These are phyloP conservation scores for Lepidium aucheri DNA, from an alignment of 345 rosid genomes.

Conservation along the genomic window DNA sequence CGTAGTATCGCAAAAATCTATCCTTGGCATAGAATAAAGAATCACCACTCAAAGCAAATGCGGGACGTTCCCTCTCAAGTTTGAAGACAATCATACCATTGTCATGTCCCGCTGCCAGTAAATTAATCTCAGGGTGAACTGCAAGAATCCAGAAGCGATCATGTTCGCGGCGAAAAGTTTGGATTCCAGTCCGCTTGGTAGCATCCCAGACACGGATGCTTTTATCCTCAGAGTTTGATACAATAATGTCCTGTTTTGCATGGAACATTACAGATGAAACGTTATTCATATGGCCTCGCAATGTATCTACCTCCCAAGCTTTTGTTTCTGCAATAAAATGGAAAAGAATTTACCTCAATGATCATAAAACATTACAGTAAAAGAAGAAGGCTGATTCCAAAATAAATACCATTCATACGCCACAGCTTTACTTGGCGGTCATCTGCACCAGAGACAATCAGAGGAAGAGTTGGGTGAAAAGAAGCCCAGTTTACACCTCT, in stretches of 20 bases:
- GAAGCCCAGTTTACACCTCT: conserved; percentile 99
- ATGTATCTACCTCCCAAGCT: conserved; percentile 99
- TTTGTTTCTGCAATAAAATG: conserved; percentile 67
- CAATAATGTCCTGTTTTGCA: conserved; percentile 90
- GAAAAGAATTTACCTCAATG: neutral
- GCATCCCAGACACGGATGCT: too few relatives aligned
- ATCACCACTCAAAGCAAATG: too few relatives aligned
- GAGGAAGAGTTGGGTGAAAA: conserved; percentile 89
- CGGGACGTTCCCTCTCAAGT: too few relatives aligned
- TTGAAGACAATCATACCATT: too few relatives aligned
- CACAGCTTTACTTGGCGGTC: conserved; percentile 96
- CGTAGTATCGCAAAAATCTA: too few relatives aligned
- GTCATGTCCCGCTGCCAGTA: too few relatives aligned
- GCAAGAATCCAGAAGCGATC: conserved; percentile 5
- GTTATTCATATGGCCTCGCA: conserved; percentile 93
- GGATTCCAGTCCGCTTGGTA: too few relatives aligned
- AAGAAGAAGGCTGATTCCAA: neutral
- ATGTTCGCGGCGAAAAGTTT: too few relatives aligned
- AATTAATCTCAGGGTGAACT: too few relatives aligned
- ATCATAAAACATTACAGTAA: too few relatives aligned
- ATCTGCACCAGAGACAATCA: conserved; percentile 97
- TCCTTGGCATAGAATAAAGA: too few relatives aligned
- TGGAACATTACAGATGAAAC: conserved; percentile 98
- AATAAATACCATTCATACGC: conserved; percentile 82
- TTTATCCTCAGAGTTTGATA: too few relatives aligned